These are phyloP conservation scores for Pythium aquatile DNA, from an alignment of 352 stramenopile genomes.

Conservation along the genomic window DNA sequence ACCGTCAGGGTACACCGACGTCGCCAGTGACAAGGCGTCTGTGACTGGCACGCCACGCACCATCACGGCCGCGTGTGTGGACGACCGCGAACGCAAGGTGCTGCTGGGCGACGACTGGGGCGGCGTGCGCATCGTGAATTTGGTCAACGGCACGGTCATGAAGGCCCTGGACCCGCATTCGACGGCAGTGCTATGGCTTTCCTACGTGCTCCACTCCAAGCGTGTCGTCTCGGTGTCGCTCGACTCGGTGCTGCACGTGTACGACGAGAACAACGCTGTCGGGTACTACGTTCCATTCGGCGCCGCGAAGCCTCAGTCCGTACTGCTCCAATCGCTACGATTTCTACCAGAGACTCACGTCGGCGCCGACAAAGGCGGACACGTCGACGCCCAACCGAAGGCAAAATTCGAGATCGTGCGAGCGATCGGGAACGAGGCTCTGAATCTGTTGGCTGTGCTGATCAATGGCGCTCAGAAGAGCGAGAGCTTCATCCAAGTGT, in stretches of 20 bases:
- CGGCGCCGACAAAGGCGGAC: neutral
- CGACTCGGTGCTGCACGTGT: conserved; percentile 62
- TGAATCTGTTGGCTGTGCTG: conserved; percentile 52
- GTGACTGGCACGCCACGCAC: conserved; percentile 16
- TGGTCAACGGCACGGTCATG: conserved; percentile 81
- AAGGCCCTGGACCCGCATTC: conserved; percentile 70
- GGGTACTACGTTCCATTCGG: conserved; percentile 74
- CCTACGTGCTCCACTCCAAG: conserved; percentile 61
- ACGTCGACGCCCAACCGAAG: neutral
- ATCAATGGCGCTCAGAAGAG: conserved; percentile 30
- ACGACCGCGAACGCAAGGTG: conserved; percentile 80
- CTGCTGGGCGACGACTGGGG: conserved; percentile 74
- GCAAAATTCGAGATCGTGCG: conserved; percentile 48
- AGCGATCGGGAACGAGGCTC: conserved; percentile 47
- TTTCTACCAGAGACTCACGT: conserved; percentile 34
- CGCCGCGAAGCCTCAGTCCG: conserved; percentile 47
- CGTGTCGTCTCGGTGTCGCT: conserved; percentile 63
- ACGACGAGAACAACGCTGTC: conserved; percentile 64
- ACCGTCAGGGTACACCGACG: conserved; percentile 15
- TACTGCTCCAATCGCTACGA: conserved; percentile 55
- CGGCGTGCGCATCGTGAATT: conserved; percentile 65
- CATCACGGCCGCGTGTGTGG: conserved; percentile 75
- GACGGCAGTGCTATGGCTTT: conserved; percentile 41
- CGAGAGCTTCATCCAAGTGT: conserved; percentile 72
- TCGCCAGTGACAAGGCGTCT: neutral